Evolutionary conservation across 2,329 filamentous ascomycete genomes (phyloP), one percentile per base, ranked within the genome.

Genomic region (Alternaria consortialis): DNA sequence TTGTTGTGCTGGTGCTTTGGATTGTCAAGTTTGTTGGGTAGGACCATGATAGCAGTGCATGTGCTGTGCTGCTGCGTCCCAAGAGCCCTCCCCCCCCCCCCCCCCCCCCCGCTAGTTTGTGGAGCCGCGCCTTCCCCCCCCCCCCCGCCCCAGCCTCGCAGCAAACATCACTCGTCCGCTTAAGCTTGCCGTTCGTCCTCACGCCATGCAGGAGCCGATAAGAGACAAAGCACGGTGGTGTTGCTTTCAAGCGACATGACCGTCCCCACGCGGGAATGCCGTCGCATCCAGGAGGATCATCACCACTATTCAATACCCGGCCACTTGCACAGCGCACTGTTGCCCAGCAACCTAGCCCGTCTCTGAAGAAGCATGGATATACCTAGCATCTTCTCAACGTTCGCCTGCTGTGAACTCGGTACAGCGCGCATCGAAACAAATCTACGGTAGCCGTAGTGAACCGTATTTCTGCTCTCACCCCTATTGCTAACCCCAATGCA

Each of bases 131-230:
- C 37, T 34, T 34, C 23, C 52, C 57, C 56, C 52, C 56, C 56
- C 50, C 57, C 57, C 47, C 9, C 48, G 50, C 53, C 53, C 58
- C 58, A 58, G 53, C 60, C 60, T 48, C 57, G 17, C 48, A 25
- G 25, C 32, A 15, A 40, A 29, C 39, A n/a, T 31, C 7, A 31
- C 48, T 58, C 50, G 47, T 27, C 56, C 40, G 50, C 39, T 53
- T 25, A 31, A 32, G 39, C 7, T 39, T 23, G 23, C 31, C 23
- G 40, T 25, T 12, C 20, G 52, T 25, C 44, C 29, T 36, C 46
- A 34, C 31, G 34, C 43, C 53, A 40, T 53, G 51, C 51, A 25
- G 51, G 25, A 53, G 20, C 39, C 23, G 46, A 50, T 27, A 50
- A 50, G 20, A 7, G 4, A 37, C 20, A 36, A 23, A n/a, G 46